These are phyloP conservation scores for Hypericum androsaemum DNA, from an alignment of 345 rosid species.

Conservation along the genomic window DNA sequence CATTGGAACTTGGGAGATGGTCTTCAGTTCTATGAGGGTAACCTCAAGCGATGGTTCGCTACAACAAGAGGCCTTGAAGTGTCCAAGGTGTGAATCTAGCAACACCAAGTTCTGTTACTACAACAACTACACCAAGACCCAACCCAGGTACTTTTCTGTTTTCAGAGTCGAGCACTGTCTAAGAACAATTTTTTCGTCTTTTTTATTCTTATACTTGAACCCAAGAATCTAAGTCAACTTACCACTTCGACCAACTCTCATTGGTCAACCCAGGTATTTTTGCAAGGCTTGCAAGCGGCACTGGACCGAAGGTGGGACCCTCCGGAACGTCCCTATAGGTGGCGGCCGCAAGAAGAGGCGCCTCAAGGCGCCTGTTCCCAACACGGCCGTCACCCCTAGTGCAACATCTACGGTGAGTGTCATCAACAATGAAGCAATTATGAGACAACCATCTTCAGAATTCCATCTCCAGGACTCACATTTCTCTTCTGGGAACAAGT, in stretches of 20 bases:
- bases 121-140: constrained; percentile 82
- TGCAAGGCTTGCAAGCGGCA: constrained; percentile 45
- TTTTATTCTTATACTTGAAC: too few species aligned
- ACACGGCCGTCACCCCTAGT: constrained; percentile 11
- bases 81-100: constrained; percentile 64
- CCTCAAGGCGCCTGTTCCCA: constrained; percentile 14
- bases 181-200: too few species aligned
- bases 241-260: too few species aligned
- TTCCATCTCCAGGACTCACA: too few species aligned
- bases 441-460: too few species aligned
- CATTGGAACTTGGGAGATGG: constrained; percentile 18
- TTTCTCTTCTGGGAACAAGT: too few species aligned
- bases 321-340: constrained; percentile 77
- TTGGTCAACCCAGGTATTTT: constrained; percentile 1
- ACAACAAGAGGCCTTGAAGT: constrained; percentile 27
- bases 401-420: too few species aligned
- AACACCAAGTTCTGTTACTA: constrained; percentile 93
- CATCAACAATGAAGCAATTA: too few species aligned
- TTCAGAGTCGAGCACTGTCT: too few species aligned
- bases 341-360: constrained; percentile 82
- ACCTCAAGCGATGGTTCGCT: constrained; percentile 22
- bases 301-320: constrained; percentile 56
- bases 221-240: too few species aligned
- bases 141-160: constrained; percentile 51
- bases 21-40: constrained; percentile 42